Evolutionary conservation across 2,329 filamentous ascomycete genomes (phyloP).

Genomic region (Apiospora hydei): DNA sequence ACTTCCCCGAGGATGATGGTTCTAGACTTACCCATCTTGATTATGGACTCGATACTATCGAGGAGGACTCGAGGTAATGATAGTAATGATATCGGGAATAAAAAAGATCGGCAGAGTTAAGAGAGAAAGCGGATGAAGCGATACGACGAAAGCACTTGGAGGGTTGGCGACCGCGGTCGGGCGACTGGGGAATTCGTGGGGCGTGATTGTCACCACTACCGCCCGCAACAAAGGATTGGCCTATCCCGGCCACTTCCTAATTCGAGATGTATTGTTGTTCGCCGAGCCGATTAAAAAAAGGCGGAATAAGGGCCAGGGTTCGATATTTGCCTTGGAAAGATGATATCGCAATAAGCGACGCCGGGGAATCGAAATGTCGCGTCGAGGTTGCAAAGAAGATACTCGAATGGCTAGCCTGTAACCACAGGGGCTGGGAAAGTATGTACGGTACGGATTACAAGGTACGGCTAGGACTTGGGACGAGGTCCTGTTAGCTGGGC

Average conservation of each 20-base stretch:
- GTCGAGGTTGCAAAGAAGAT: slow-evolving; percentile 1
- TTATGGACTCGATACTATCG: background rate
- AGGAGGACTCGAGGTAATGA: background rate
- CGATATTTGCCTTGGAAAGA: background rate
- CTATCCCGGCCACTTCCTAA: background rate
- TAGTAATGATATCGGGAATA: background rate
- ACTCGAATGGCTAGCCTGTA: slow-evolving; percentile 13
- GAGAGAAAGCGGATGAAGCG: background rate
- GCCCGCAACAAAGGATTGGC: slow-evolving; percentile 11
- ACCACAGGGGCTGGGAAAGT: background rate
- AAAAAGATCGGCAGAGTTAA: background rate
- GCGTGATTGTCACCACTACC: slow-evolving; percentile 2
- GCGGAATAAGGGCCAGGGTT: background rate
- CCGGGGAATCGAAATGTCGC: background rate
- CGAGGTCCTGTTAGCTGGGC: slow-evolving; percentile 13
- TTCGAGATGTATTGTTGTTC: slow-evolving; percentile 1
- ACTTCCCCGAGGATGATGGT: background rate
- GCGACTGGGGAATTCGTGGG: background rate
- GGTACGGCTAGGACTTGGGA: slow-evolving; percentile 8
- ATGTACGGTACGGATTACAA: background rate
- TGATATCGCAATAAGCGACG: background rate
- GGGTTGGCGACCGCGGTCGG: background rate
- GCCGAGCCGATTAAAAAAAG: background rate
- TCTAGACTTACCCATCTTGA: slow-evolving; percentile 8
- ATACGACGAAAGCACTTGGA: background rate